Evolutionary conservation across 2,329 filamentous ascomycete genomes (phyloP).

Genomic region (Sclerotinia borealis): DNA sequence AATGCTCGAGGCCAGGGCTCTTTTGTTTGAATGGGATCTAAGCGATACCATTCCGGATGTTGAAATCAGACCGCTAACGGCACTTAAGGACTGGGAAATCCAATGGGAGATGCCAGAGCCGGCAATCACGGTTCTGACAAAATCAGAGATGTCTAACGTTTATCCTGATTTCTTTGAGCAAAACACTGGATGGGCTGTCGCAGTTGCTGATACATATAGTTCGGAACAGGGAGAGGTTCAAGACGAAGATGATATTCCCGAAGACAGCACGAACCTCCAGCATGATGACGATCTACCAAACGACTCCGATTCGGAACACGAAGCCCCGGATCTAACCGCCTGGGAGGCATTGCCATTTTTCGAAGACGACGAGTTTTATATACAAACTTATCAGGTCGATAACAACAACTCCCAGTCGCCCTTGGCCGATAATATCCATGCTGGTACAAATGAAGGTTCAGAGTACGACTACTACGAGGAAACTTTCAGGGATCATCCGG

Average conservation of each 20-base stretch:
- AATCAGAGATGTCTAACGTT: neutral
- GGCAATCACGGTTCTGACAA: neutral
- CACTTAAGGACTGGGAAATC: neutral
- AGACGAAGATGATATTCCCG: no score
- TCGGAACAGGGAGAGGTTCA: no score
- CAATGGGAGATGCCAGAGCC: neutral
- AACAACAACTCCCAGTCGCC: neutral
- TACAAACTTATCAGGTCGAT: neutral
- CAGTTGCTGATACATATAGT: no score
- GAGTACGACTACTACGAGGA: neutral
- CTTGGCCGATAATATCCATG: accelerated
- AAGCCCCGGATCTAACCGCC: no score
- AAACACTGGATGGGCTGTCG: no score
- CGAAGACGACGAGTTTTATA: neutral
- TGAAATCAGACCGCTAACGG: neutral
- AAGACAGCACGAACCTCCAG: neutral
- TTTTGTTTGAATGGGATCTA: neutral
- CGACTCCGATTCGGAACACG: neutral
- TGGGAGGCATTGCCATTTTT: neutral
- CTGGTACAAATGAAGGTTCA: neutral
- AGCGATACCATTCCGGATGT: neutral
- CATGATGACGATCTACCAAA: no score
- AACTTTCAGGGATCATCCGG: neutral
- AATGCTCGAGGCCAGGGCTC: neutral
- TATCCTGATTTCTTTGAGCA: neutral